A percentile compares a stretch with the other conserved stretches of the same genome.
Evolutionary conservation across 2,329 filamentous ascomycete genomes (phyloP).

Genomic region (Stachybotrys elegans): DNA sequence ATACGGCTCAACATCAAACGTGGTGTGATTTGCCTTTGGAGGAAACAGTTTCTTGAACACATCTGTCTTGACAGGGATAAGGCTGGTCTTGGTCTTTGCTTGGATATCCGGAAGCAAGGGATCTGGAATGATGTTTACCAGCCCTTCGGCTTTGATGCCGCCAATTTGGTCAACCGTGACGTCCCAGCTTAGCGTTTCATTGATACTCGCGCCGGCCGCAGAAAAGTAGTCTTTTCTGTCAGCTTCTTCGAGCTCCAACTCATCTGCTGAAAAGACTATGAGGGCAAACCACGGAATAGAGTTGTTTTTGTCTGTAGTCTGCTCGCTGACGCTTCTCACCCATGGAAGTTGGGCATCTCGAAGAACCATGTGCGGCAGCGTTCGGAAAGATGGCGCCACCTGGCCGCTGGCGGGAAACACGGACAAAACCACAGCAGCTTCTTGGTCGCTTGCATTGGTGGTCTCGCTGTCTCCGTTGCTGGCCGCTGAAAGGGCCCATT

Average conservation of each 20-base stretch:
- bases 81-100: background rate
- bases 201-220: background rate
- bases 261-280: conserved; percentile 19
- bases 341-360: conserved; percentile 36
- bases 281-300: conserved; percentile 33
- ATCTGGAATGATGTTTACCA: background rate
- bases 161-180: background rate
- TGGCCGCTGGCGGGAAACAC: background rate
- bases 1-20: background rate
- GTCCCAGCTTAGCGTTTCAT: background rate
- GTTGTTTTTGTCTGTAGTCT: conserved; percentile 6
- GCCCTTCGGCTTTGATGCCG: background rate
- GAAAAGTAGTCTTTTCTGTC: background rate
- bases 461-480: background rate
- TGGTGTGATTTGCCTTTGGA: background rate
- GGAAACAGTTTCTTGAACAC: background rate
- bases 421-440: background rate
- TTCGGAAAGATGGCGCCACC: background rate
- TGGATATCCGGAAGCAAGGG: background rate
- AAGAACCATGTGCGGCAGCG: conserved; percentile 37
- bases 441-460: background rate
- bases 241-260: conserved; percentile 17
- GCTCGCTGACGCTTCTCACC: conserved; percentile 20
- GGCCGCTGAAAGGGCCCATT: background rate
- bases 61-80: background rate